Evolutionary conservation across 2,329 filamentous ascomycete genomes (phyloP).

Genomic region (Bipolaris cookei): DNA sequence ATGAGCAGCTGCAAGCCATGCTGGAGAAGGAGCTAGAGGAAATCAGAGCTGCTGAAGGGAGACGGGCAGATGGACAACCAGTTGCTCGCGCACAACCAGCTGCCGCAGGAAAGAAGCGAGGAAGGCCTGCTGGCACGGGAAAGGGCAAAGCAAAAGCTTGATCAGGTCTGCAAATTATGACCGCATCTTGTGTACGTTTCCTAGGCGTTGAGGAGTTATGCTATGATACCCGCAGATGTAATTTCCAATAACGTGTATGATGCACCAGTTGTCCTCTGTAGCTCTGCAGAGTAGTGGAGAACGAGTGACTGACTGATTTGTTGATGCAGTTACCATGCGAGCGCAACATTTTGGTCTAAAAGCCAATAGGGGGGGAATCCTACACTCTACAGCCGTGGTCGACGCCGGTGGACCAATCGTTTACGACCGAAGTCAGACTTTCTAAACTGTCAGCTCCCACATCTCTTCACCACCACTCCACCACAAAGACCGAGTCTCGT

Average conservation of each 20-base stretch:
- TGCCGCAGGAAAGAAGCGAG: conserved; percentile 26
- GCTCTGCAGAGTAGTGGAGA: background rate
- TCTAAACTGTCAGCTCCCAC: conserved; percentile 5
- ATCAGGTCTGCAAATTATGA: background rate
- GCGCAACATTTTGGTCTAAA: background rate
- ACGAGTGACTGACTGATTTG: background rate
- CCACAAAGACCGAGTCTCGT: background rate
- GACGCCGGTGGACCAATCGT: conserved; percentile 11
- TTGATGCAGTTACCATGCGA: background rate
- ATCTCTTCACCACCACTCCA: conserved; percentile 8
- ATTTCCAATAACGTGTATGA: background rate
- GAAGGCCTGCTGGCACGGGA: conserved; percentile 30
- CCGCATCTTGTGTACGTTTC: background rate
- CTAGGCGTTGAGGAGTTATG: conserved; percentile 9
- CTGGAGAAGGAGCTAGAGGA: conserved; percentile 72
- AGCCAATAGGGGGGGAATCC: background rate
- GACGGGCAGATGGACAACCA: conserved; percentile 20
- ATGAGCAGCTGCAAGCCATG: conserved; percentile 80
- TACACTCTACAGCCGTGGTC: conserved; percentile 2
- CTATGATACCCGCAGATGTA: conserved; percentile 16
- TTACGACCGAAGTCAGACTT: background rate
- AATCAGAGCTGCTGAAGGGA: conserved; percentile 40
- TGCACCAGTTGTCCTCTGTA: background rate
- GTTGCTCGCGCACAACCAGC: conserved; percentile 12
- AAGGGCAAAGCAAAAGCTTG: conserved; percentile 30